Conservation (phyloP, 352 stramenopile genomes). For the Stramenopiles sp. region DNA sequence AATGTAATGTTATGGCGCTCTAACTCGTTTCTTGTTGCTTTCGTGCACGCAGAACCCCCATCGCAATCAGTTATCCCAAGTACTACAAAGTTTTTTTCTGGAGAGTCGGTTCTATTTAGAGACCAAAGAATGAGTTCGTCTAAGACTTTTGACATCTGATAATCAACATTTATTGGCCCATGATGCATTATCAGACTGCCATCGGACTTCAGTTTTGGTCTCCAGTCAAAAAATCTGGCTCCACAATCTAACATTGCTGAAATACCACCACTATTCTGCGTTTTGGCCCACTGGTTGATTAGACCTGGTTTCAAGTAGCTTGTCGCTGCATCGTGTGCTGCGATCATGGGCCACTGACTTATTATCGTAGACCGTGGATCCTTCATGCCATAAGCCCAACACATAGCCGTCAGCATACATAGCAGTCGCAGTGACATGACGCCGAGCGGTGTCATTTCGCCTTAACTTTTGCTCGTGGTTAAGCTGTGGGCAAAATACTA, state of each 20-base stretch:
- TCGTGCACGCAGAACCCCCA: background rate
- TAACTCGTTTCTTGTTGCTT: background rate
- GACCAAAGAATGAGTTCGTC: background rate
- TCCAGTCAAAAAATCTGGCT: background rate
- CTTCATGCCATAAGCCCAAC: background rate
- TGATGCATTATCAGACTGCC: slow-evolving; percentile 4
- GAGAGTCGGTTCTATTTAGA: background rate
- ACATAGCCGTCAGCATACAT: no score
- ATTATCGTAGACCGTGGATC: background rate
- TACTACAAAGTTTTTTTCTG: slow-evolving; percentile 6
- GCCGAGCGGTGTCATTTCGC: no score
- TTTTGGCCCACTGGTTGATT: background rate
- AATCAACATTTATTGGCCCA: background rate
- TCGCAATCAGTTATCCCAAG: slow-evolving; percentile 11
- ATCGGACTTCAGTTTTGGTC: background rate
- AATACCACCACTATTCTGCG: background rate
- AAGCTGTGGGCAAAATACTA: no score
- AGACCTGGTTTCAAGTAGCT: background rate
- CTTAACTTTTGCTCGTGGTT: no score
- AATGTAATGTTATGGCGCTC: background rate
- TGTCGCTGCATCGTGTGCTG: slow-evolving; percentile 6
- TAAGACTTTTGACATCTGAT: slow-evolving; percentile 2
- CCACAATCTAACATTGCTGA: background rate
- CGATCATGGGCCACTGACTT: background rate
- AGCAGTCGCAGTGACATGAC: no score